phyloP scores from a whole-genome alignment of 2,329 filamentous ascomycete genomes.

The Epichloe gansuensis region DNA sequence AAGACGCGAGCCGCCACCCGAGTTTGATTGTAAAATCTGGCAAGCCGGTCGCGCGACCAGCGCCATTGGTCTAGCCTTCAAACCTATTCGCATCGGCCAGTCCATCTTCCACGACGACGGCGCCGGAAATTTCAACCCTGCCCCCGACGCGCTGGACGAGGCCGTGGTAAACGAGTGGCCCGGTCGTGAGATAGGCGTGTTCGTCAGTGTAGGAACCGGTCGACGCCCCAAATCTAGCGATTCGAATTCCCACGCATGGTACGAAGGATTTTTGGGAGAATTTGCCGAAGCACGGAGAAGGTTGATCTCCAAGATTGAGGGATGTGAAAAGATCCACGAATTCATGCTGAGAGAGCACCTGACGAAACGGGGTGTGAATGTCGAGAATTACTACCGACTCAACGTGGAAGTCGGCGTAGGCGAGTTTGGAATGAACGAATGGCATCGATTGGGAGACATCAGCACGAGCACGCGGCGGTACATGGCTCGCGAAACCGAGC shows the following conservation, averaged over 20 bases:
- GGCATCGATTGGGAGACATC: slow-evolving; percentile 87
- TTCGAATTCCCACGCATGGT: slow-evolving; percentile 69
- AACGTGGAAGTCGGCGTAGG: slow-evolving; percentile 94
- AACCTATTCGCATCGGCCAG: slow-evolving; percentile 87
- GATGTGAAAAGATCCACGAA: slow-evolving; percentile 81
- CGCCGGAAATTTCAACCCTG: slow-evolving; percentile 79
- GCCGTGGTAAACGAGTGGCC: slow-evolving; percentile 91
- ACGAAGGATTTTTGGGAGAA: slow-evolving; percentile 83
- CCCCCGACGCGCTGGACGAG: slow-evolving; percentile 76
- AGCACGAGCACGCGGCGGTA: slow-evolving; percentile 85
- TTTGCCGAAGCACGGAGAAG: slow-evolving; percentile 81
- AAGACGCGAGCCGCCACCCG: slow-evolving; percentile 75
- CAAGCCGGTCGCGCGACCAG: slow-evolving; percentile 91
- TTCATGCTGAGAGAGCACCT: slow-evolving; percentile 73
- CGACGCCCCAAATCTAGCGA: slow-evolving; percentile 57
- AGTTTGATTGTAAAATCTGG: slow-evolving; percentile 94
- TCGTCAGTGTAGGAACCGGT: slow-evolving; percentile 89
- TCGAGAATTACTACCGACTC: slow-evolving; percentile 87
- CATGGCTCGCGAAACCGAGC: slow-evolving; percentile 58
- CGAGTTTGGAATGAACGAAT: slow-evolving; percentile 98
- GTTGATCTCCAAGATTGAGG: slow-evolving; percentile 86
- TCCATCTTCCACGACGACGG: slow-evolving; percentile 92
- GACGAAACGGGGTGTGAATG: slow-evolving; percentile 62
- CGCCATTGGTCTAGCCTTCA: slow-evolving; percentile 85
- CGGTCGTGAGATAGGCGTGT: slow-evolving; percentile 79